Percentiles rank a stretch among this genome's conserved stretches.
phyloP scores from a whole-genome alignment of 1,284 basidiomycete genomes.

The Porogramme epimiltina region DNA sequence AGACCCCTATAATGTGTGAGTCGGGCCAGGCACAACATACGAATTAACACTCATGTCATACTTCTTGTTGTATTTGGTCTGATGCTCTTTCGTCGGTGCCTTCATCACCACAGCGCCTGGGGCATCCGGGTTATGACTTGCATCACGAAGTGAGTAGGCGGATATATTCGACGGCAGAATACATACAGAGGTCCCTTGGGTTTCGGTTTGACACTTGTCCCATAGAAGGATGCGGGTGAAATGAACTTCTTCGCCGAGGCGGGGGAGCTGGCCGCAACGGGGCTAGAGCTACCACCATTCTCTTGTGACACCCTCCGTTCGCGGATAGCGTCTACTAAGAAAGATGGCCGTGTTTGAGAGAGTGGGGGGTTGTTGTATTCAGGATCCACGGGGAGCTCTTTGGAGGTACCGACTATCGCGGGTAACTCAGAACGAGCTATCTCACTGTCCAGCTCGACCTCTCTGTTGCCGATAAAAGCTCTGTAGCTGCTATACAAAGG shows the following conservation, averaged over 20 bases:
- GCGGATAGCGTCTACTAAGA: conserved; percentile 9
- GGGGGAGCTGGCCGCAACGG: conserved; percentile 13
- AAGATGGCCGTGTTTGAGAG: conserved; percentile 15
- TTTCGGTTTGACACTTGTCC: conserved; percentile 44
- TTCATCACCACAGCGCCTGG: conserved; percentile 89
- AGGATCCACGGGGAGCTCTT: conserved; percentile 31
- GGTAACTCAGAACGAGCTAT: conserved; percentile 55
- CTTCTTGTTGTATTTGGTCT: conserved; percentile 73
- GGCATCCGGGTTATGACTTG: conserved; percentile 74
- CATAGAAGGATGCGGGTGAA: conserved; percentile 65
- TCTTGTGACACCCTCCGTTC: conserved; percentile 12
- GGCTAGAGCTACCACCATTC: conserved; percentile 10
- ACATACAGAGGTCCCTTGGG: conserved; percentile 54
- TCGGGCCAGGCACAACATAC: not conserved
- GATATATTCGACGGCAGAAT: not conserved
- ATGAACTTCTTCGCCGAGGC: conserved; percentile 44
- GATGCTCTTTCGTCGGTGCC: conserved; percentile 70
- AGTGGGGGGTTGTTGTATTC: conserved; percentile 25
- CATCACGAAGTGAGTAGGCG: conserved; percentile 17
- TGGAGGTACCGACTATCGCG: conserved; percentile 34
- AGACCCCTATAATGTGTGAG: conserved; percentile 42
- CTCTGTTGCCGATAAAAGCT: conserved; percentile 56
- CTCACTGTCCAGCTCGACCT: conserved; percentile 60
- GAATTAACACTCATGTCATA: conserved; percentile 34
- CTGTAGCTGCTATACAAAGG: conserved; percentile 50